phyloP scores from a whole-genome alignment of 73 alveolate species.

The Paraurostyla sp. region DNA sequence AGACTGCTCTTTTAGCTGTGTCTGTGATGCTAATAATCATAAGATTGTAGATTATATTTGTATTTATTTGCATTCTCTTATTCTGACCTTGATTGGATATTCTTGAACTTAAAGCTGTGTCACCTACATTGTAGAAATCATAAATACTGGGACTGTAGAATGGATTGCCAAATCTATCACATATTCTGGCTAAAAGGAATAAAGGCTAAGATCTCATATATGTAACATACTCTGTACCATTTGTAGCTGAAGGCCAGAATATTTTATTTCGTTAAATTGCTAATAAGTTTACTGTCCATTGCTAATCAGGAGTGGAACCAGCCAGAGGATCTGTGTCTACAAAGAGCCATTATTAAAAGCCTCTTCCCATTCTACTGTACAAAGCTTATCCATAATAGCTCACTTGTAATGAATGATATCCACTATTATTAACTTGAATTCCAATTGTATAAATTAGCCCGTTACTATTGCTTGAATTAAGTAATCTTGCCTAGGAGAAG shows the following conservation, averaged over 20 bases:
- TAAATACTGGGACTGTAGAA: background rate
- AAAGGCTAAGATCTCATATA: background rate
- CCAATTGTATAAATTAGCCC: background rate
- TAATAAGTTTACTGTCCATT: background rate
- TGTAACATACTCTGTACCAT: conserved; percentile 20
- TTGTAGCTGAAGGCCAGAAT: background rate
- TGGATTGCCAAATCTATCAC: conserved; percentile 44
- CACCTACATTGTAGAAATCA: conserved; percentile 22
- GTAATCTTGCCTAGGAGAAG: too few species aligned
- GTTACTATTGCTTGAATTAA: too few species aligned
- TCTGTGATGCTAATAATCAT: background rate
- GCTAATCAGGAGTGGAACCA: conserved; percentile 25
- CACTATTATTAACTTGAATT: conserved; percentile 21
- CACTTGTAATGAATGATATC: conserved; percentile 5
- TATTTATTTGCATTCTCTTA: background rate
- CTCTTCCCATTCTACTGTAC: background rate
- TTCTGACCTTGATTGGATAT: background rate
- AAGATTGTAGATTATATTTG: background rate
- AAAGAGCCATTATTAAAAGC: conserved; percentile 1
- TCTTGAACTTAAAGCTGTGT: background rate
- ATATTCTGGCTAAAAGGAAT: conserved; percentile 7
- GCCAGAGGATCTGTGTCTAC: background rate
- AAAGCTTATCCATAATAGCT: background rate
- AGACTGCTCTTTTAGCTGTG: background rate
- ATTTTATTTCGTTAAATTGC: conserved; percentile 13